Percentiles rank a stretch among this genome's conserved stretches.
Evolutionary conservation across 805 yeast species (phyloP).

Genomic region (Teunomyces kruisii): DNA sequence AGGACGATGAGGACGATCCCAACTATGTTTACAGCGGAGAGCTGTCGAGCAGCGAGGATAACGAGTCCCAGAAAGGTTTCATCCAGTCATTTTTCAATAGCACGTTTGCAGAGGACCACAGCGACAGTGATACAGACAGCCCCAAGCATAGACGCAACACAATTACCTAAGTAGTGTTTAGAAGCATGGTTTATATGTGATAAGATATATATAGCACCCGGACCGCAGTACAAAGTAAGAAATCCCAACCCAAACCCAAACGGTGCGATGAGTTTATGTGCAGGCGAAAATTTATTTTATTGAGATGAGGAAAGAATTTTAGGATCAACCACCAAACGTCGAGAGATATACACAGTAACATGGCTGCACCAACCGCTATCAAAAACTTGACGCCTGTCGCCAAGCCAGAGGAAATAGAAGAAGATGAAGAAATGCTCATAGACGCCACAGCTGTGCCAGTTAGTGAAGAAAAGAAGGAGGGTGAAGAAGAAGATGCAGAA

Average conservation of each 20-base stretch:
- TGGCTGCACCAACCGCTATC: constrained; percentile 11
- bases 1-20: background rate
- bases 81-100: background rate
- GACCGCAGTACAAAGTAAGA: background rate
- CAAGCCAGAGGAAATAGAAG: constrained; percentile 17
- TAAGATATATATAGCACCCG: no score
- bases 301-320: constrained; percentile 4
- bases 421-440: constrained; percentile 53
- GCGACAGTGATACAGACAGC: background rate
- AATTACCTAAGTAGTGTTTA: background rate
- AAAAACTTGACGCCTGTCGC: constrained; percentile 5
- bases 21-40: background rate
- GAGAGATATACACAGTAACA: background rate
- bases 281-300: background rate
- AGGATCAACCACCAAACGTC: background rate
- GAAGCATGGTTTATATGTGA: background rate
- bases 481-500: constrained; percentile 17
- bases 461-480: constrained; percentile 12
- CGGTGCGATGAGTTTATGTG: background rate
- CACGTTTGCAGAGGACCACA: background rate
- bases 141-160: background rate
- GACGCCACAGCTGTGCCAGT: constrained; percentile 32
- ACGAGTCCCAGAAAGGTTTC: background rate
- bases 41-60: background rate
- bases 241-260: no score